Evolutionary conservation across 441 rosid species (phyloP).

Genomic region (Croton setiger): DNA sequence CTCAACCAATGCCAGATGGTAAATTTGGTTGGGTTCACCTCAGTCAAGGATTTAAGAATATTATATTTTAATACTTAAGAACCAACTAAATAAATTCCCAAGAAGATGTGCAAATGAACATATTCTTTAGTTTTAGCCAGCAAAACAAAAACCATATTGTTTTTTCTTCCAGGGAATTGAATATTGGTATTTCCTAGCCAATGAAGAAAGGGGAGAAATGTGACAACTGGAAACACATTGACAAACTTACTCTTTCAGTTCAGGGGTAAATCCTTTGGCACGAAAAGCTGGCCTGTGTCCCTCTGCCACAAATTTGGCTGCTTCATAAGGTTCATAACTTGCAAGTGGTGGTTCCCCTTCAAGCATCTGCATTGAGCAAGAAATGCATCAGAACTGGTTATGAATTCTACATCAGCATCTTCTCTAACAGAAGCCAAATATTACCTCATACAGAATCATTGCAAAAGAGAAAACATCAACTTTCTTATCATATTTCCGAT

Average conservation of each 20-base stretch:
- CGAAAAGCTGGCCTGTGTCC: slow-evolving; percentile 86
- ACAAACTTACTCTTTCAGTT: slow-evolving; percentile 75
- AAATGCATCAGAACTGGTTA: slow-evolving; percentile 25
- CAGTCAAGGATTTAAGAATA: not conserved
- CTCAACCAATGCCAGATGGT: not conserved
- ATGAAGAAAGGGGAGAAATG: slow-evolving; percentile 9
- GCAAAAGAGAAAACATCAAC: slow-evolving; percentile 98
- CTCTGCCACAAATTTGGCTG: slow-evolving; percentile 88
- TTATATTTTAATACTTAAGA: not conserved
- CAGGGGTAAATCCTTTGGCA: slow-evolving; percentile 66
- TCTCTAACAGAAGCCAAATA: slow-evolving; percentile 12
- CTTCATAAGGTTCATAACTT: slow-evolving; percentile 87
- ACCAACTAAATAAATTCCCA: not conserved
- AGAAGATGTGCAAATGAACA: not conserved
- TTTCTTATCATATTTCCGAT: slow-evolving; percentile 94
- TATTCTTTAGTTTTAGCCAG: not conserved
- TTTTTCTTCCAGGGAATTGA: not conserved
- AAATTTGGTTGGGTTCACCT: not conserved
- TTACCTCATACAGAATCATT: slow-evolving; percentile 95
- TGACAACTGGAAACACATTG: slow-evolving; percentile 3
- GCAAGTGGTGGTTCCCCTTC: slow-evolving; percentile 95
- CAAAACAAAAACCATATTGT: not conserved
- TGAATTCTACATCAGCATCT: slow-evolving; percentile 14
- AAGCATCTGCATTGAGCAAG: slow-evolving; percentile 63
- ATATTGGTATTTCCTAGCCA: not conserved